These are phyloP conservation scores for Rhododendron henanense DNA, from an alignment of 148 eudicot genomes.

Conservation along the genomic window DNA sequence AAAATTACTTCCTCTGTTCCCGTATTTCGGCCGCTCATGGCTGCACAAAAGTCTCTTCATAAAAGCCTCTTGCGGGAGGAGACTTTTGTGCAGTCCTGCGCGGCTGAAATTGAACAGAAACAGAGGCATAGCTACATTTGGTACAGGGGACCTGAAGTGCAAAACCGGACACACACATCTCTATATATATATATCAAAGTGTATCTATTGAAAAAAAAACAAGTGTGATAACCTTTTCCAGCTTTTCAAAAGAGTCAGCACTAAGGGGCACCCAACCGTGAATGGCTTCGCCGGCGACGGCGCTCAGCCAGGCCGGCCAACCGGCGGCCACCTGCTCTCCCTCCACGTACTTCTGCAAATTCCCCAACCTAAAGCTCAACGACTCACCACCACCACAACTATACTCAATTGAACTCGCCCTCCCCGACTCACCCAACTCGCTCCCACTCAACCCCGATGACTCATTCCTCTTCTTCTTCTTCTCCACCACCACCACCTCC, in stretches of 20 bases:
- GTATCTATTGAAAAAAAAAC: not conserved
- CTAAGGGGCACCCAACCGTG: conserved; percentile 90
- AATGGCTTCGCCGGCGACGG: conserved; percentile 95
- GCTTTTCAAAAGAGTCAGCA: conserved; percentile 75
- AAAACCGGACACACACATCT: not conserved
- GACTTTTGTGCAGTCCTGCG: too few species aligned
- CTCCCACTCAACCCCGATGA: conserved; percentile 41
- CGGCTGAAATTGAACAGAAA: too few species aligned
- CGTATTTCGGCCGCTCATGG: not conserved
- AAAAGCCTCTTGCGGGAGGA: too few species aligned
- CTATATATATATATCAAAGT: not conserved
- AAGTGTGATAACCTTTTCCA: conserved; percentile 60
- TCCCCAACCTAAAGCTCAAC: conserved; percentile 79
- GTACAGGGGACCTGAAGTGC: too few species aligned
- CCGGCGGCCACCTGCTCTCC: conserved; percentile 96
- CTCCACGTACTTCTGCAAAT: conserved; percentile 69
- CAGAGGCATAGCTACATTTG: not conserved
- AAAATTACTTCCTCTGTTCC: not conserved
- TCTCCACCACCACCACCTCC: conserved; percentile 20
- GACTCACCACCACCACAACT: conserved; percentile 42
- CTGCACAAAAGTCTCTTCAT: too few species aligned
- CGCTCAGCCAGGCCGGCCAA: conserved; percentile 98
- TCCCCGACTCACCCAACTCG: conserved; percentile 52
- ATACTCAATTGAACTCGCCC: conserved; percentile 40
- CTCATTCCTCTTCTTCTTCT: conserved; percentile 41